Percentiles rank a stretch among this genome's conserved stretches.
Evolutionary conservation across 768 basidiomycete genomes (phyloP).

Genomic region (Mycena rebaudengoi): DNA sequence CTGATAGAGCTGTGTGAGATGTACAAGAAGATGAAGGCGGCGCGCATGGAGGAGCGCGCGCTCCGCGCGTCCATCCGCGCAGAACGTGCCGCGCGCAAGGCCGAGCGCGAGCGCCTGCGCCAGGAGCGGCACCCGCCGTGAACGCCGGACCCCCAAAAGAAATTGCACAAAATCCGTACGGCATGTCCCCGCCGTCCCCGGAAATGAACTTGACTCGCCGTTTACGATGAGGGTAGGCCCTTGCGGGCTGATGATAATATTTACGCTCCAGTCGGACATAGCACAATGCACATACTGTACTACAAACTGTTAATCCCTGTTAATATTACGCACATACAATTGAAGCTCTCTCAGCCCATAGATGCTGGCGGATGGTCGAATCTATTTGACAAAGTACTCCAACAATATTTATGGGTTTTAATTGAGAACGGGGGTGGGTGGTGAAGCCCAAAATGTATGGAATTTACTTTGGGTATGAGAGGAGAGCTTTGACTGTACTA

Average conservation of each 20-base stretch:
- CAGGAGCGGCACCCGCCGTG: slow-evolving; percentile 23
- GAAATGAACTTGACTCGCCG: slow-evolving; percentile 1
- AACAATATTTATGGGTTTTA: no score
- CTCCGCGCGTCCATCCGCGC: slow-evolving; percentile 22
- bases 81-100: slow-evolving; percentile 26
- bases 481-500: no score
- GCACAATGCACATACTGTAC: no score
- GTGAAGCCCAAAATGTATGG: no score
- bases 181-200: slow-evolving; percentile 16
- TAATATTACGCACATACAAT: slow-evolving; percentile 7
- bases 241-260: neutral
- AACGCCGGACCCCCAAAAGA: slow-evolving; percentile 4
- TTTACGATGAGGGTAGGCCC: neutral
- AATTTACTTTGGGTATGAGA: neutral
- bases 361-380: no score
- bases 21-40: slow-evolving; percentile 24
- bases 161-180: slow-evolving; percentile 4
- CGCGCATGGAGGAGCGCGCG: slow-evolving; percentile 18
- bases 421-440: no score
- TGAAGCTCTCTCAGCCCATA: no score
- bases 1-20: slow-evolving; percentile 30
- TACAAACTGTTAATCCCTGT: neutral
- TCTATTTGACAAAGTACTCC: no score
- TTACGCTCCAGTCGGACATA: slow-evolving; percentile 4
- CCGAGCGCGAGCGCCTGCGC: slow-evolving; percentile 23